Base-by-base conservation (phyloP, 306 rosid species). In the Rubus parviflorus region DNA sequence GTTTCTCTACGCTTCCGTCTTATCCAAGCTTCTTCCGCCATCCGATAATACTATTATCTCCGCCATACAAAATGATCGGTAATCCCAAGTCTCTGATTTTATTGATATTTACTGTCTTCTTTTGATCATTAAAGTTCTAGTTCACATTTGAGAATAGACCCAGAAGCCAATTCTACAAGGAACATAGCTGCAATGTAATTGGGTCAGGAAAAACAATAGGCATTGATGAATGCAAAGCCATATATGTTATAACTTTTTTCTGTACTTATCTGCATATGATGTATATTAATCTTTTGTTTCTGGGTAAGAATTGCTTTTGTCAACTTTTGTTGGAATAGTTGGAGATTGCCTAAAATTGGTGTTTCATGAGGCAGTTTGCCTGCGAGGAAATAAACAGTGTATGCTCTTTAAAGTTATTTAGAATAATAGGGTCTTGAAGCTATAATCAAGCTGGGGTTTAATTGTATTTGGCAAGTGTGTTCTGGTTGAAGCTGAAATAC, bases 51-150 rank as follows among this genome's bases (percentile, higher is more conserved):
- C 89, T 30, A 42, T 92, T 58, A 73, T 90, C 53, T 86, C 91
- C 56, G 81, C 90, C 67, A 41, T 94, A 47, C 97, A 94, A 83
- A 87, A 89, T 25, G 97, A 94, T 86, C 87, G 98, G 97, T 91
- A 81, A 77, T 1, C 17, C 51, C 38, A 48, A 38, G 2, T 49
- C 6, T 14, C 54, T 35, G 60, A 8, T 78, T 66, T 63, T 43
- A 38, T 74, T 13, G 11, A 3, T 25, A 3, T 57, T 25, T 53
- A 20, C 20, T 45, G 4, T 69, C 3, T n/a, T n/a, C 38, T 46
- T 52, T 57, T 38, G 1, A 11, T 20, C 19, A 11, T 20, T 8
- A 35, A 23, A 25, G 35, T 43, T 25, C 5, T 19, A 23, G 10
- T 73, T 69, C 57, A 9, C 22, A 40, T 42, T 8, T 10, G 23